Evolutionary conservation across 352 stramenopile species (phyloP).

Genomic region (Phytophthora multivora): DNA sequence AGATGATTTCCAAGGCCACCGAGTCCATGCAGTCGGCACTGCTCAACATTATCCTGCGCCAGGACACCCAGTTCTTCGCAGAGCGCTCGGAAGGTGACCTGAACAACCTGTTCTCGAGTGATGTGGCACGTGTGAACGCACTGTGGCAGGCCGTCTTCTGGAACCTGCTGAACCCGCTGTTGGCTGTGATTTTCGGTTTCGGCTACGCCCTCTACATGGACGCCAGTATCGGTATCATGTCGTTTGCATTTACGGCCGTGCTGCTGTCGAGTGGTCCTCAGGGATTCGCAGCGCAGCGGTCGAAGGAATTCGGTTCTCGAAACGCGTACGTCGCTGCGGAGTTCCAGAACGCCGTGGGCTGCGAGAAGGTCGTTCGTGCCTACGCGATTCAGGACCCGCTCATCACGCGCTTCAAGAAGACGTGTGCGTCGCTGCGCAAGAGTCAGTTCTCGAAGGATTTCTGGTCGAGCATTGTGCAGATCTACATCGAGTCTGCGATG

Average conservation of each 20-base stretch:
- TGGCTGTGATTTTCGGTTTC: constrained; percentile 85
- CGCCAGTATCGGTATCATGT: constrained; percentile 81
- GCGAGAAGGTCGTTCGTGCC: constrained; percentile 87
- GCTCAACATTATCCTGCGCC: constrained; percentile 80
- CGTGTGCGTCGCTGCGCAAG: constrained; percentile 64
- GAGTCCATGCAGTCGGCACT: constrained; percentile 76
- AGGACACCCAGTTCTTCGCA: constrained; percentile 82
- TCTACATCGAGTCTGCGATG: constrained; percentile 91
- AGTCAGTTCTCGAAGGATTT: constrained; percentile 91
- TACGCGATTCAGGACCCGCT: constrained; percentile 87
- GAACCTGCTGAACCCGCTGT: constrained; percentile 84
- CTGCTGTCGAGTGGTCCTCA: constrained; percentile 83
- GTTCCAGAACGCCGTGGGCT: constrained; percentile 87
- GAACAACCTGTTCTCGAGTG: constrained; percentile 90
- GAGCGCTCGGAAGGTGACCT: constrained; percentile 87
- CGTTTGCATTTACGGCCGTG: constrained; percentile 81
- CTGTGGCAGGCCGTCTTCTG: constrained; percentile 90
- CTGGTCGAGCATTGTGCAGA: constrained; percentile 90
- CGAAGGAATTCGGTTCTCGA: constrained; percentile 86
- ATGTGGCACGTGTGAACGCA: constrained; percentile 84
- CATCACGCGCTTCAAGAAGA: constrained; percentile 73
- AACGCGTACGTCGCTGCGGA: constrained; percentile 89
- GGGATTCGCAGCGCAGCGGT: constrained; percentile 80
- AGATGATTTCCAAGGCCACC: constrained; percentile 90
- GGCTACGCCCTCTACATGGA: constrained; percentile 86